phyloP scores from a whole-genome alignment of 192 early-diverging fungal species.

The Umbelopsis sp. region DNA sequence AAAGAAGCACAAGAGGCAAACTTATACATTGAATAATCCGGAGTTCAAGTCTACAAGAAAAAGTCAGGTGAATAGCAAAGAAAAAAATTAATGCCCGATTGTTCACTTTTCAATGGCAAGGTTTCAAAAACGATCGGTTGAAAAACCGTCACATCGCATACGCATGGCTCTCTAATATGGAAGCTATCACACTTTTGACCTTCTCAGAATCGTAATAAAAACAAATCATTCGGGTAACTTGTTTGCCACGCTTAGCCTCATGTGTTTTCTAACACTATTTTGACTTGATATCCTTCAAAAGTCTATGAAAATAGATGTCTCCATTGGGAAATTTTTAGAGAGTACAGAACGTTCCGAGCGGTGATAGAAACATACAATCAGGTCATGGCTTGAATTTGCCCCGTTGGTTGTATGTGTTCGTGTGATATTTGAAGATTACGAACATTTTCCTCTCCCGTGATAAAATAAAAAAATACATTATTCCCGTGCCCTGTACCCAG shows the following conservation, averaged over 20 bases:
- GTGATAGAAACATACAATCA: constrained; percentile 6
- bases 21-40: constrained; percentile 1
- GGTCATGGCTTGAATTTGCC: background rate
- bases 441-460: background rate
- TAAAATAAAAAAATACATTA: background rate
- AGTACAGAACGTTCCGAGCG: constrained; percentile 7
- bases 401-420: background rate
- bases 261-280: no score
- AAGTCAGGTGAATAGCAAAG: constrained; percentile 11
- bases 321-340: constrained; percentile 10
- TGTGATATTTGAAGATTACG: background rate
- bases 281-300: background rate
- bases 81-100: constrained; percentile 4
- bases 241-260: no score
- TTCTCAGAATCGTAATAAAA: background rate
- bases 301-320: background rate
- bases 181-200: background rate
- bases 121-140: background rate
- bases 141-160: constrained; percentile 6
- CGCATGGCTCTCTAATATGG: background rate
- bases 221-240: no score
- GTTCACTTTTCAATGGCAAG: background rate
- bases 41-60: background rate
- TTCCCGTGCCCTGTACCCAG: background rate
- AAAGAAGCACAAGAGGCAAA: background rate